A percentile compares a stretch with the other conserved stretches of the same genome.
Conservation (phyloP, 345 rosid species). For the Gossypium thurberi region DNA sequence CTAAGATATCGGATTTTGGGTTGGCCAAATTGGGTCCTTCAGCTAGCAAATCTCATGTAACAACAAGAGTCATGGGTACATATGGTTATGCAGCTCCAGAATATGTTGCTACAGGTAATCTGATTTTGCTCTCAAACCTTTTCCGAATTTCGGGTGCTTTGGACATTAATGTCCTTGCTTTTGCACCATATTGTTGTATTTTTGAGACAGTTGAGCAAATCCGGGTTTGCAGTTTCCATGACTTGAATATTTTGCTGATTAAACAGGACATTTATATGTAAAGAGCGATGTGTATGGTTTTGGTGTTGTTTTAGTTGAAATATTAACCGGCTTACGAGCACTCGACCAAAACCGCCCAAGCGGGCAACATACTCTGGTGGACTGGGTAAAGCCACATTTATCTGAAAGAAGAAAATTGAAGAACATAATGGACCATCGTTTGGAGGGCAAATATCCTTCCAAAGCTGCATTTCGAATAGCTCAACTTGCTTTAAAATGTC, state of each 20-base stretch:
- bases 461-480: constrained; percentile 61
- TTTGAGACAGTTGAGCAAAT: not conserved
- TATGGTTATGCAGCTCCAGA: constrained; percentile 96
- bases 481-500: constrained; percentile 65
- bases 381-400: constrained; percentile 83
- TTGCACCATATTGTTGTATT: not conserved
- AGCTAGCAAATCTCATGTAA: constrained; percentile 87
- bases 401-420: constrained; percentile 62
- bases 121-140: not conserved
- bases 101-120: constrained; percentile 84
- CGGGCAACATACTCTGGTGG: constrained; percentile 57
- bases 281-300: constrained; percentile 95
- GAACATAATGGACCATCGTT: constrained; percentile 57
- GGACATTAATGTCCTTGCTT: not conserved
- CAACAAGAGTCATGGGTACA: constrained; percentile 95
- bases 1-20: constrained; percentile 94
- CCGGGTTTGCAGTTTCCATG: not conserved
- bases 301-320: constrained; percentile 86
- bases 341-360: constrained; percentile 72
- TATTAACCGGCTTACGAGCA: constrained; percentile 69
- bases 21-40: constrained; percentile 95
- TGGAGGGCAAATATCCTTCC: constrained; percentile 79
- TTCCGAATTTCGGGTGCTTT: constrained; percentile 7
- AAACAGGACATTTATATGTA: constrained; percentile 85
- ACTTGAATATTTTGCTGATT: no score